phyloP scores from a whole-genome alignment of 768 basidiomycete genomes.

The Nevesoporus exiguus region DNA sequence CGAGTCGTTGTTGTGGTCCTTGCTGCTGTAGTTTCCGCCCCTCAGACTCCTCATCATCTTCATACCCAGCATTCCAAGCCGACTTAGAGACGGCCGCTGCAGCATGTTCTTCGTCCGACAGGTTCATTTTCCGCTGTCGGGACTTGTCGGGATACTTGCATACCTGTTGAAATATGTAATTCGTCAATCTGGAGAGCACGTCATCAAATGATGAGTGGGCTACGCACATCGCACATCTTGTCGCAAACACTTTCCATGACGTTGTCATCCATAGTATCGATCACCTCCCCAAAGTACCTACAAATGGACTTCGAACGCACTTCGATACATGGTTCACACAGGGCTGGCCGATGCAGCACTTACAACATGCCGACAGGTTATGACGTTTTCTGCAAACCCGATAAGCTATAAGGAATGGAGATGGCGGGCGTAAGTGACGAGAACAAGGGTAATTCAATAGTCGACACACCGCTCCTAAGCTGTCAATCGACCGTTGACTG shows the following conservation, averaged over 20 bases:
- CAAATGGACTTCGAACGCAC: conserved; percentile 55
- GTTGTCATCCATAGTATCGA: conserved; percentile 47
- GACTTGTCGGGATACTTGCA: conserved; percentile 78
- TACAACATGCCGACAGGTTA: no score
- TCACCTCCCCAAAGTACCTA: conserved; percentile 73
- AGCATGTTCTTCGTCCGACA: conserved; percentile 42
- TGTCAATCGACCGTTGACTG: no score
- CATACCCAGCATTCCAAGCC: conserved; percentile 25
- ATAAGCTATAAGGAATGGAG: no score
- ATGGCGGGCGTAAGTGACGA: no score
- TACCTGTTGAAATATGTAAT: conserved; percentile 42
- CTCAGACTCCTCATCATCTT: conserved; percentile 25
- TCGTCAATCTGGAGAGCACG: background rate
- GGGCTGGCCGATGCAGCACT: no score
- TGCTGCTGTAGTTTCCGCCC: conserved; percentile 1
- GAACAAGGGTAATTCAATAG: no score
- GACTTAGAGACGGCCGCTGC: conserved; percentile 18
- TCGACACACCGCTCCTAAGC: no score
- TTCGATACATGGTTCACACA: background rate
- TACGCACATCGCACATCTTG: conserved; percentile 76
- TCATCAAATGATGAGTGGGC: background rate
- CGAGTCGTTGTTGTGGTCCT: background rate
- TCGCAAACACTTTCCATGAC: conserved; percentile 55
- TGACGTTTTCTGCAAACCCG: no score
- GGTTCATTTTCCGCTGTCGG: conserved; percentile 42